These are phyloP conservation scores for Psophocarpus tetragonolobus DNA, from an alignment of 306 rosid species.

Conservation along the genomic window DNA sequence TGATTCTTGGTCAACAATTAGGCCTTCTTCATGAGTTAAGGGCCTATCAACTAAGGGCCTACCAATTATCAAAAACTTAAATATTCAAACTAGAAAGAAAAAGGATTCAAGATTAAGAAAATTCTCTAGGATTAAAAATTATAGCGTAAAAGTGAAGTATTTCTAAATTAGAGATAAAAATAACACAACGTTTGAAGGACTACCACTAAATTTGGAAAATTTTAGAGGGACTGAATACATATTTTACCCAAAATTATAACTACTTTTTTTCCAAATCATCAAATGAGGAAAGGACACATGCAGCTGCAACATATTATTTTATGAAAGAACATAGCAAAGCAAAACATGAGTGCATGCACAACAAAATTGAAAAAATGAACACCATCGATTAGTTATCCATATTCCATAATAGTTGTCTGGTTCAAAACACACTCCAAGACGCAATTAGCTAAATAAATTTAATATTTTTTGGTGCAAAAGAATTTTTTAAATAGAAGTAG, in stretches of 20 bases:
- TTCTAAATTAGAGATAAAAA: no score
- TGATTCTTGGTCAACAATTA: no score
- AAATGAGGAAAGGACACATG: conserved; percentile 19
- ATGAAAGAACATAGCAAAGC: conserved; percentile 10
- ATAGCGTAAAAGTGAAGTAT: no score
- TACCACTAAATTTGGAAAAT: no score
- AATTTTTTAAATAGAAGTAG: neutral
- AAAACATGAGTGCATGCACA: neutral
- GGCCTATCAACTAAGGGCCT: no score
- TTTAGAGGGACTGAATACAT: no score
- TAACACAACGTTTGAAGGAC: no score
- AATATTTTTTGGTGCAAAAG: neutral
- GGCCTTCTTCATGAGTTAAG: no score
- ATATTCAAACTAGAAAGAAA: conserved; percentile 23
- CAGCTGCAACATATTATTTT: neutral
- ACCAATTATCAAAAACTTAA: conserved; percentile 30
- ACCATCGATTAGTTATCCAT: conserved; percentile 9
- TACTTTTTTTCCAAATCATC: neutral
- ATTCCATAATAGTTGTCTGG: neutral
- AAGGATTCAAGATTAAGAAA: neutral
- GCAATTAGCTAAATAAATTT: neutral
- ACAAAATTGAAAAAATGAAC: neutral
- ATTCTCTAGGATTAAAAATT: conserved; percentile 1
- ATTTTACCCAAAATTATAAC: no score
- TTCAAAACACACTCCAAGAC: neutral